phyloP scores from a whole-genome alignment of 2,329 filamentous ascomycete species.

The Periconia macrospinosa region DNA sequence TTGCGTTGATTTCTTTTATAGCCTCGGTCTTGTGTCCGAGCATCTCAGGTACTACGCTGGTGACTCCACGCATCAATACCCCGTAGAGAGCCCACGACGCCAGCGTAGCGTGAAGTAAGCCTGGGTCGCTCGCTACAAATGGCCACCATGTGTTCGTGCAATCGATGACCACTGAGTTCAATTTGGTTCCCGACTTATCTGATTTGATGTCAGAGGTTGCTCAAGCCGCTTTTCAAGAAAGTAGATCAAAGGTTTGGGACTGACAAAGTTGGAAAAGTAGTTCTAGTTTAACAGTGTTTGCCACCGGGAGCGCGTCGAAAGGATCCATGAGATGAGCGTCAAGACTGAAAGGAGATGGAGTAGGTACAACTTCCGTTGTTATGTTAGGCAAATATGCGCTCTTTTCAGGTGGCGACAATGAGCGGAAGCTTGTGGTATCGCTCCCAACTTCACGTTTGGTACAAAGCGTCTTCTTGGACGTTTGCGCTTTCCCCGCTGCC shows the following conservation, averaged over 20 bases:
- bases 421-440: neutral
- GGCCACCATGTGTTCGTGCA: slow-evolving; percentile 24
- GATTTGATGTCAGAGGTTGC: neutral
- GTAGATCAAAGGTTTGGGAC: slow-evolving; percentile 1
- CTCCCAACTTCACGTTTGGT: neutral
- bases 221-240: neutral
- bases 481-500: neutral
- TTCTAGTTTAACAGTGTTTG: slow-evolving; percentile 21
- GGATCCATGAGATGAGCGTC: slow-evolving; percentile 22
- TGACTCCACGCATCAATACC: slow-evolving; percentile 15
- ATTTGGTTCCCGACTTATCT: slow-evolving; percentile 19
- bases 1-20: slow-evolving; percentile 26
- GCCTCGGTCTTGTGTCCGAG: slow-evolving; percentile 29
- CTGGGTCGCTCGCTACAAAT: slow-evolving; percentile 24
- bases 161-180: slow-evolving; percentile 25
- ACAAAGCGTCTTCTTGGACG: neutral
- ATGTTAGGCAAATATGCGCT: neutral
- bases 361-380: neutral
- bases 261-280: slow-evolving; percentile 26
- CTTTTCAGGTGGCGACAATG: neutral
- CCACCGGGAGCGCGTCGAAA: slow-evolving; percentile 26
- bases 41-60: slow-evolving; percentile 14
- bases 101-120: slow-evolving; percentile 27
- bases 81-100: slow-evolving; percentile 34
- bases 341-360: slow-evolving; percentile 13